A percentile compares a stretch with the other conserved stretches of the same genome.
Evolutionary conservation across 1,139 yeast genomes (phyloP).

Genomic region (Scheffersomyces segobiensis): DNA sequence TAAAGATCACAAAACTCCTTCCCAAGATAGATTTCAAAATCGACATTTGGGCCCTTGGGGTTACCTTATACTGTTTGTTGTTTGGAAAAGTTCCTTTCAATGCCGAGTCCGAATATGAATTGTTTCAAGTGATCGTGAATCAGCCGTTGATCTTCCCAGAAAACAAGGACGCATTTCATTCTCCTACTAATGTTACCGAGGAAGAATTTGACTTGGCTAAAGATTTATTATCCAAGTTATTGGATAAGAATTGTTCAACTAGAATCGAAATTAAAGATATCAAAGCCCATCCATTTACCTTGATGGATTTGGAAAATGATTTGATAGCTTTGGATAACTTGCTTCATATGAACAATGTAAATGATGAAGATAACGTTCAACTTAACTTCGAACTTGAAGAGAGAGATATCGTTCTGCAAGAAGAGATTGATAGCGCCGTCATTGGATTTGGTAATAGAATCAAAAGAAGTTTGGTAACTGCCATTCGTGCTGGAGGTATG

Average conservation of each 20-base stretch:
- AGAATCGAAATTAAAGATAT: constrained; percentile 75
- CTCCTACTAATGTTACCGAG: constrained; percentile 35
- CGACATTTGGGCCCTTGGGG: constrained; percentile 97
- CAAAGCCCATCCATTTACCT: constrained; percentile 77
- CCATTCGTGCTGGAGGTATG: constrained; percentile 38
- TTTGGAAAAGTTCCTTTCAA: constrained; percentile 90
- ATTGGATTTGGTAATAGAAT: constrained; percentile 74
- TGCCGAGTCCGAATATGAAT: constrained; percentile 84
- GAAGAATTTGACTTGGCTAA: constrained; percentile 62
- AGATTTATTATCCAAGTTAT: constrained; percentile 61
- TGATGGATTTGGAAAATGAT: constrained; percentile 56
- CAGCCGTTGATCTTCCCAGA: constrained; percentile 64
- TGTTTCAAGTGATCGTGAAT: constrained; percentile 80
- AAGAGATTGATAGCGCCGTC: constrained; percentile 76
- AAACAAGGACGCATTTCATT: constrained; percentile 38
- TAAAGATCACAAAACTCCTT: constrained; percentile 18
- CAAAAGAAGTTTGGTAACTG: constrained; percentile 58
- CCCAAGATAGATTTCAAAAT: constrained; percentile 71
- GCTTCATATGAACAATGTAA: constrained; percentile 29
- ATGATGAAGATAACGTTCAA: constrained; percentile 11
- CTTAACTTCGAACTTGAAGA: constrained; percentile 12
- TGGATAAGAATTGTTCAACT: constrained; percentile 68
- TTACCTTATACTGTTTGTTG: constrained; percentile 82
- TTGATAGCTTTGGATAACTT: constrained; percentile 40
- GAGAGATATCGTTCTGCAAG: constrained; percentile 52